These are phyloP conservation scores for Lathyrus oleraceus DNA, from an alignment of 306 rosid species.

Conservation along the genomic window DNA sequence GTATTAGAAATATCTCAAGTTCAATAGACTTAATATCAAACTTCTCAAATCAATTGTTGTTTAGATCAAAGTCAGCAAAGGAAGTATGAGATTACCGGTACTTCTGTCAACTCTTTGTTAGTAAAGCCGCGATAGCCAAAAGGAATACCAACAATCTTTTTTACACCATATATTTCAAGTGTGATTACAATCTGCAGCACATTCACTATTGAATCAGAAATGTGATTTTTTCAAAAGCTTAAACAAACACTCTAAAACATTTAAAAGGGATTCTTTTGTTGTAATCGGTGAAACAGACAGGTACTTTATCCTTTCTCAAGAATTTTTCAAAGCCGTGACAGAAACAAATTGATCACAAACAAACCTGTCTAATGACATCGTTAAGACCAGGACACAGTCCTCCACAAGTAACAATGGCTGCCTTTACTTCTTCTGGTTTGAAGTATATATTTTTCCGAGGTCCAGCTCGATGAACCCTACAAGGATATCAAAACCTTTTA, in stretches of 20 bases:
- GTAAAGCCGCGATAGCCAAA: slow-evolving; percentile 95
- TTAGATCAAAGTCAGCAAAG: slow-evolving; percentile 19
- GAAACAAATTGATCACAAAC: slow-evolving; percentile 32
- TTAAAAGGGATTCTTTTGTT: not conserved
- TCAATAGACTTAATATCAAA: not conserved
- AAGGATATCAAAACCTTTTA: slow-evolving; percentile 33
- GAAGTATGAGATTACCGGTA: slow-evolving; percentile 58
- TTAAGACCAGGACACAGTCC: slow-evolving; percentile 99
- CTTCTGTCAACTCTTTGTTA: slow-evolving; percentile 69
- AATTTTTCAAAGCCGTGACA: not conserved
- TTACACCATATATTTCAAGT: slow-evolving; percentile 94
- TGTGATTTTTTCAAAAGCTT: not conserved
- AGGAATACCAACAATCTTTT: slow-evolving; percentile 89
- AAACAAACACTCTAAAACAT: not conserved
- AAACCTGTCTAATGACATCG: slow-evolving; percentile 97
- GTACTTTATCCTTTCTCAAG: slow-evolving; percentile 3
- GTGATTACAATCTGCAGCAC: slow-evolving; percentile 89
- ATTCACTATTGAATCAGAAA: slow-evolving; percentile 32
- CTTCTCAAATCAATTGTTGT: slow-evolving; percentile 10
- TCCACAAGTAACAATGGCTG: slow-evolving; percentile 96
- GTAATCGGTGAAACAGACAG: not conserved
- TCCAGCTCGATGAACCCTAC: slow-evolving; percentile 98
- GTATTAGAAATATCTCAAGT: slow-evolving; percentile 4
- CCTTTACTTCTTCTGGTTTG: slow-evolving; percentile 90
- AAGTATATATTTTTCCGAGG: slow-evolving; percentile 90